Evolutionary conservation across 1,139 yeast genomes (phyloP).

Genomic region (Saccharomyces hybrid): DNA sequence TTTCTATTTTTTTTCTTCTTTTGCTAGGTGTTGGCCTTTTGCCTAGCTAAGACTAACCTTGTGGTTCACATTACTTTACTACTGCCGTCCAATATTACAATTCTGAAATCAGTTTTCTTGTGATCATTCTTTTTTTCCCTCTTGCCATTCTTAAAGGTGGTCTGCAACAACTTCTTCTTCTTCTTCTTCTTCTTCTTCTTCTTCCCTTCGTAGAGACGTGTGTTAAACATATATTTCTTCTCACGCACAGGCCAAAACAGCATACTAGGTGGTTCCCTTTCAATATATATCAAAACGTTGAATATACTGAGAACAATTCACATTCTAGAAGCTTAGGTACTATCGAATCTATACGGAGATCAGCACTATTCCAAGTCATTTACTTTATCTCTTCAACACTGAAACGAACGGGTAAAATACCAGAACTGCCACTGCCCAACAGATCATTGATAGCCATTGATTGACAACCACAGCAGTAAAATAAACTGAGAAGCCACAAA

Average conservation of each 20-base stretch:
- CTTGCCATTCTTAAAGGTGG: slow-evolving; percentile 1
- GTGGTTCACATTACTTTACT: background rate
- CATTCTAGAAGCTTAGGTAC: background rate
- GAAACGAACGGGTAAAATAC: background rate
- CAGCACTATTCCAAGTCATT: background rate
- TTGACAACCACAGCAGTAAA: background rate
- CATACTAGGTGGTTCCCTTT: background rate
- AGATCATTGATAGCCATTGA: background rate
- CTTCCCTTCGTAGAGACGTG: background rate
- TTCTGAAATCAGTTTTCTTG: background rate
- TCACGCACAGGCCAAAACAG: background rate
- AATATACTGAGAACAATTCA: background rate
- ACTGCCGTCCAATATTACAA: background rate
- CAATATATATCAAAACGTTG: background rate
- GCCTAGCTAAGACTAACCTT: background rate
- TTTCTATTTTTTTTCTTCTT: background rate
- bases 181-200: background rate
- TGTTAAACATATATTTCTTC: background rate
- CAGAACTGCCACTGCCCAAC: background rate
- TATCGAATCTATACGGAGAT: background rate
- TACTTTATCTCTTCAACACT: background rate
- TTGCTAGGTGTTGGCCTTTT: background rate
- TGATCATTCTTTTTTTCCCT: background rate
- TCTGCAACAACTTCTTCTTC: background rate
- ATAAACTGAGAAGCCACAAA: background rate